Conservation (phyloP, 768 basidiomycete species). For the Naganishia antarctica region DNA sequence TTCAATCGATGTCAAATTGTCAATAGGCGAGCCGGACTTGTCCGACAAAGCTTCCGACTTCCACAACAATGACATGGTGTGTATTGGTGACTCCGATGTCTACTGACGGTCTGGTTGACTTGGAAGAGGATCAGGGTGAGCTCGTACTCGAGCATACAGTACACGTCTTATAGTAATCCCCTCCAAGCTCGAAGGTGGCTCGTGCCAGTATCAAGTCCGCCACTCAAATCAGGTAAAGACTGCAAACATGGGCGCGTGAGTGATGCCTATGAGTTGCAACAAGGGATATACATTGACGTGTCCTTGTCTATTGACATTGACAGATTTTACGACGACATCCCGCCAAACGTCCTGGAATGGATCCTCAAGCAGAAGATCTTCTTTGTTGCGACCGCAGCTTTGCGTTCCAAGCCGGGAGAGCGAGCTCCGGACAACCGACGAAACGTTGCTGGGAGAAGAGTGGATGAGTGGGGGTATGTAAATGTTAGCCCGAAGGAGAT, state of each 20-base stretch:
- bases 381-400: slow-evolving; percentile 23
- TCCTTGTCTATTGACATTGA: background rate
- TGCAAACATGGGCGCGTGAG: slow-evolving; percentile 27
- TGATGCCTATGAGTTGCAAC: background rate
- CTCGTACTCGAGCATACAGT: too few relatives aligned
- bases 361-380: slow-evolving; percentile 23
- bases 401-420: background rate
- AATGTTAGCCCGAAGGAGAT: slow-evolving; percentile 27
- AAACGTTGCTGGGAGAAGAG: slow-evolving; percentile 14
- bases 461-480: slow-evolving; percentile 14
- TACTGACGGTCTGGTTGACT: too few relatives aligned
- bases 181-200: too few relatives aligned
- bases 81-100: too few relatives aligned
- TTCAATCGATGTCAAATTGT: too few relatives aligned
- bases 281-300: background rate
- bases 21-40: too few relatives aligned
- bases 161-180: too few relatives aligned
- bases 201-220: too few relatives aligned
- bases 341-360: slow-evolving; percentile 23
- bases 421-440: background rate
- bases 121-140: too few relatives aligned
- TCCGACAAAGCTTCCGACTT: background rate
- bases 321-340: slow-evolving; percentile 24
- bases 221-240: too few relatives aligned
- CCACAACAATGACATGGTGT: too few relatives aligned